phyloP scores from a whole-genome alignment of 2,329 filamentous ascomycete species.

The Aspergillus japonicus region DNA sequence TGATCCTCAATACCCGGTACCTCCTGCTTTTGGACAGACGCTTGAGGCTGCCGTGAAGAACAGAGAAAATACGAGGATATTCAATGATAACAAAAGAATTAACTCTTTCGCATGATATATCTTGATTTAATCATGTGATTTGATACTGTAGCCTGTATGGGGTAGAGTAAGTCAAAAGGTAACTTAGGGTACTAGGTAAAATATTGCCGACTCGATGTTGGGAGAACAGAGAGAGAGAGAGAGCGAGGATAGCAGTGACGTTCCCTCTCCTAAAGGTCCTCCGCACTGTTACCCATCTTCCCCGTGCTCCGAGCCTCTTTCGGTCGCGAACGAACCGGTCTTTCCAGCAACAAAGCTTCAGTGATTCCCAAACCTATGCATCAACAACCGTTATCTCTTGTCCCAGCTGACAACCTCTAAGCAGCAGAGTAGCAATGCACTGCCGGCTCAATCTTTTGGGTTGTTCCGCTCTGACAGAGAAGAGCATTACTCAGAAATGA shows the following conservation, averaged over 20 bases:
- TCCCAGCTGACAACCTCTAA: constrained; percentile 4
- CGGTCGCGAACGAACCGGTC: constrained; percentile 11
- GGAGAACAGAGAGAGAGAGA: no score
- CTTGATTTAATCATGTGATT: no score
- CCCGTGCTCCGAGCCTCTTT: constrained; percentile 11
- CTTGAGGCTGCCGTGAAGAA: no score
- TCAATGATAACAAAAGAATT: no score
- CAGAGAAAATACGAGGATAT: no score
- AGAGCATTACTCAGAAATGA: constrained; percentile 20
- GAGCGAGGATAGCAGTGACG: not conserved
- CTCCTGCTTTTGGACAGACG: no score
- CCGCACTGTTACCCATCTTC: not conserved
- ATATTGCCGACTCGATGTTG: no score
- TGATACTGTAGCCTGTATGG: no score
- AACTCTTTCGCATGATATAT: no score
- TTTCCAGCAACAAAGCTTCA: constrained; percentile 10
- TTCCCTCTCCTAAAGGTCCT: not conserved
- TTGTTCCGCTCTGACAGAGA: constrained; percentile 16
- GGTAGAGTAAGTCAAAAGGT: no score
- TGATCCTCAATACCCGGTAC: no score
- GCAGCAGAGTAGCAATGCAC: constrained; percentile 24
- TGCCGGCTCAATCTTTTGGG: constrained; percentile 15
- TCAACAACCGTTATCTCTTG: constrained; percentile 2
- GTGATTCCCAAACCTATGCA: not conserved
- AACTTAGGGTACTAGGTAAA: no score